Conservation (phyloP, 306 rosid species). For the Dalbergia oliveri region DNA sequence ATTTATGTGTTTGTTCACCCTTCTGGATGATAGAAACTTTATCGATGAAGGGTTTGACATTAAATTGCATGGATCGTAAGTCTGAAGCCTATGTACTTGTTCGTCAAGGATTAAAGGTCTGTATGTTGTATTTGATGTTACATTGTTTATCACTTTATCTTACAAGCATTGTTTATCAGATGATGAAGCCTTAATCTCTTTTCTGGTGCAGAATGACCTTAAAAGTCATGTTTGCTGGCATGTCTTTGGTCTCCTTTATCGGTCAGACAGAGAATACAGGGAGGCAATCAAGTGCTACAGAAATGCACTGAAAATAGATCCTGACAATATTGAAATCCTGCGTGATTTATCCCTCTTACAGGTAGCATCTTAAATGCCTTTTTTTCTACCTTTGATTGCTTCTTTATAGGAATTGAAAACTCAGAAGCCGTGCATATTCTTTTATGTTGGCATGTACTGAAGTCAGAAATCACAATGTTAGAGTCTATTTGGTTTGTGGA, state of each 20-base stretch:
- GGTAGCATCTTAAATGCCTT: conserved; percentile 54
- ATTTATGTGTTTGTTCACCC: conserved; percentile 25
- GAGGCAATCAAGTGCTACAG: conserved; percentile 98
- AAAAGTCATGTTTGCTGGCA: conserved; percentile 99
- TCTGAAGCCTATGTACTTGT: conserved; percentile 98
- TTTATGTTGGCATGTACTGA: conserved; percentile 9
- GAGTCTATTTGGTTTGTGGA: neutral
- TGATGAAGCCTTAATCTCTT: conserved; percentile 42
- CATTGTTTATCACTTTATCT: neutral
- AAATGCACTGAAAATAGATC: conserved; percentile 92
- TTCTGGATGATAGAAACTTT: conserved; percentile 80
- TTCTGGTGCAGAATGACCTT: conserved; percentile 84
- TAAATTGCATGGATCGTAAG: conserved; percentile 99
- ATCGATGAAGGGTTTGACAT: conserved; percentile 97
- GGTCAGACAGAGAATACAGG: conserved; percentile 97
- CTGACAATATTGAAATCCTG: conserved; percentile 95
- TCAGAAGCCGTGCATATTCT: conserved; percentile 17
- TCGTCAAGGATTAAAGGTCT: conserved; percentile 91
- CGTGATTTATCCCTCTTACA: conserved; percentile 93
- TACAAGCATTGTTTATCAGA: conserved; percentile 30
- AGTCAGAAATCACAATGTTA: conserved; percentile 9
- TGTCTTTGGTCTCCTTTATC: conserved; percentile 97
- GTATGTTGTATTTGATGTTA: conserved; percentile 42
- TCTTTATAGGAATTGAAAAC: conserved; percentile 19
- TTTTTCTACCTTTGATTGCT: conserved; percentile 30